phyloP scores from a whole-genome alignment of 352 stramenopile genomes.

The Phytopythium oedochilum region DNA sequence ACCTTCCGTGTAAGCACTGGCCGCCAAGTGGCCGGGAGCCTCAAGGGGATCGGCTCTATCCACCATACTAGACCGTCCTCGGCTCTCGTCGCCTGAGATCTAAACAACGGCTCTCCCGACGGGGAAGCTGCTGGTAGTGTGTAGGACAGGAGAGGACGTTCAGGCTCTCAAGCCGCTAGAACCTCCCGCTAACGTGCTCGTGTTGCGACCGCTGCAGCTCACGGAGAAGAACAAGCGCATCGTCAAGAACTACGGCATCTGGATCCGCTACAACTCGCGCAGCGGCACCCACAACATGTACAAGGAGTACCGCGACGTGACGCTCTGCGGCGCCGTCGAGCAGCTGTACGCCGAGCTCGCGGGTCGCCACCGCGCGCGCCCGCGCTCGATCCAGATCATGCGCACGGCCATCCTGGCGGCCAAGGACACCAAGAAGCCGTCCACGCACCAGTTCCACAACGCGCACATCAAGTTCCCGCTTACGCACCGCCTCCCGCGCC shows the following conservation, averaged over 20 bases:
- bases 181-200: neutral
- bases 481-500: constrained; percentile 93
- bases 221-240: constrained; percentile 97
- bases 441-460: constrained; percentile 97
- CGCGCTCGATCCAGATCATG: constrained; percentile 99
- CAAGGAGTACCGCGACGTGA: constrained; percentile 99
- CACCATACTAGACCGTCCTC: neutral
- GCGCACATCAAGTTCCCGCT: constrained; percentile 98
- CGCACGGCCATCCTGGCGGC: constrained; percentile 93
- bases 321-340: constrained; percentile 96
- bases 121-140: neutral
- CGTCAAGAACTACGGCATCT: constrained; percentile 99
- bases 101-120: constrained; percentile 3
- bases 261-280: constrained; percentile 99
- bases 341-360: constrained; percentile 99
- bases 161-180: too few relatives aligned
- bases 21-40: too few relatives aligned
- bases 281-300: constrained; percentile 99
- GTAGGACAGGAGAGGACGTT: too few relatives aligned
- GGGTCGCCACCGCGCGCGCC: constrained; percentile 95
- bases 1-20: constrained; percentile 3
- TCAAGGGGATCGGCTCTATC: too few relatives aligned
- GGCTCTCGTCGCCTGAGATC: neutral
- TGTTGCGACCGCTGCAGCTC: constrained; percentile 55
- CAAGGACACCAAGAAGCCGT: constrained; percentile 95